Evolutionary conservation across 129 eudicot species (phyloP).

Genomic region (Artemisia tridentata): DNA sequence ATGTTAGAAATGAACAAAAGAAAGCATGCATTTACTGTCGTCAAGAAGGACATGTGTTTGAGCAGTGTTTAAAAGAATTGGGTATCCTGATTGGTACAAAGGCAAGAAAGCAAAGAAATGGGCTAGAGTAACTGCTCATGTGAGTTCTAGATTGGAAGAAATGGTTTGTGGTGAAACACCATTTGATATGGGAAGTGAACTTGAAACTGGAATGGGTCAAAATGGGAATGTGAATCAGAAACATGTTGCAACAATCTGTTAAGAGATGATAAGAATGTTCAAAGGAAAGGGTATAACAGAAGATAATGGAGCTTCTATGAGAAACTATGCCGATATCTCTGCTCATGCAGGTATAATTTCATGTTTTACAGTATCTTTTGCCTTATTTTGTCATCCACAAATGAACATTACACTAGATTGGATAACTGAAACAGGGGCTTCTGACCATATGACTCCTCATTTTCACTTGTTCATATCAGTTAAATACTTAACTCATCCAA

Average conservation of each 20-base stretch:
- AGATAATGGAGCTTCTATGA: neutral
- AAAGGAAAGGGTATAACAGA: neutral
- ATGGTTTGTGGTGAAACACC: neutral
- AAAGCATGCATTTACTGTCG: neutral
- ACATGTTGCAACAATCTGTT: neutral
- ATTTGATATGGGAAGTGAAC: neutral
- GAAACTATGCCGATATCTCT: neutral
- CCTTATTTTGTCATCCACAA: neutral
- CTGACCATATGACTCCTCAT: neutral
- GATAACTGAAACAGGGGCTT: neutral
- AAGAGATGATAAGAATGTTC: neutral
- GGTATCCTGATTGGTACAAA: neutral
- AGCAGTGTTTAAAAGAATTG: too few species aligned
- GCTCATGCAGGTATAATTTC: neutral
- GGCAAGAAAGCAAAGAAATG: neutral
- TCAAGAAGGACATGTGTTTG: neutral
- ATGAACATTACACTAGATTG: neutral
- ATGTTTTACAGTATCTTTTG: neutral
- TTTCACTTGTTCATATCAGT: neutral
- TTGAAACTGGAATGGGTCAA: neutral
- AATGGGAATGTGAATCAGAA: neutral
- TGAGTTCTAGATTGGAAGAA: neutral
- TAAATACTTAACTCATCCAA: neutral
- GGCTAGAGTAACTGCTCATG: neutral
- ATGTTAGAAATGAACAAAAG: too few species aligned